Evolutionary conservation across 306 rosid genomes (phyloP), one percentile per base, ranked within the genome.

Genomic region (Prunus armeniaca): DNA sequence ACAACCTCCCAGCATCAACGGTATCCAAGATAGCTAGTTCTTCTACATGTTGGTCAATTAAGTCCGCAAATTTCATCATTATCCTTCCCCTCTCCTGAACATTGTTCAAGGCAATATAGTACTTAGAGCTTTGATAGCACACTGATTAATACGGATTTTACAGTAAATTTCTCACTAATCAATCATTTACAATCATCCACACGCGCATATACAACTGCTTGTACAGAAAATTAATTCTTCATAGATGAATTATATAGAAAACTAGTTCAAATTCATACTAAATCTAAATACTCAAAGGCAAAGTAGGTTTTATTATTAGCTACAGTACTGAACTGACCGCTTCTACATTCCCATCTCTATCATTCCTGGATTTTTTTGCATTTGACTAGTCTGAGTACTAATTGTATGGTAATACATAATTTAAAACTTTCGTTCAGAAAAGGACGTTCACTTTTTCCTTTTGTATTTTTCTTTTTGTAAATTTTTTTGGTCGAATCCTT

Each of bases 1-100:
- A 91, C 78, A 82, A 73, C 75, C 88, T 90, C 8, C 97, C 98
- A 0, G 81, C 97, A 72, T 93, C 93, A 17, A 93, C 78, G 24
- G 90, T 76, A 5, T 93, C 98, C 73, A 93, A 75, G 54, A 86
- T 81, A 41, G 96, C 98, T 43, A 91, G 0, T 75, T 93, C 97
- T 72, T 89, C 93, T 13, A 54, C 17, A 73, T 91, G 81, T 74
- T 88, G 67, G 3, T 90, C 91, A 17, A 93, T 78, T 65, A 93
- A 70, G 2, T 90, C 90, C 30, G 96, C 98, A 45, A 89, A 86
- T 72, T 91, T 90, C 82, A 65, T 66, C 88, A 93, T 68, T 8
- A 90, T 84, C 71, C 45, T 79, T 27, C 82, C 93, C 72, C 98
- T 90, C 64, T 66, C 91, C 98, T 93, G 83, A 69, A 80, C 67